Conservation (phyloP, 768 basidiomycete species). For the Zangia roseola region DNA sequence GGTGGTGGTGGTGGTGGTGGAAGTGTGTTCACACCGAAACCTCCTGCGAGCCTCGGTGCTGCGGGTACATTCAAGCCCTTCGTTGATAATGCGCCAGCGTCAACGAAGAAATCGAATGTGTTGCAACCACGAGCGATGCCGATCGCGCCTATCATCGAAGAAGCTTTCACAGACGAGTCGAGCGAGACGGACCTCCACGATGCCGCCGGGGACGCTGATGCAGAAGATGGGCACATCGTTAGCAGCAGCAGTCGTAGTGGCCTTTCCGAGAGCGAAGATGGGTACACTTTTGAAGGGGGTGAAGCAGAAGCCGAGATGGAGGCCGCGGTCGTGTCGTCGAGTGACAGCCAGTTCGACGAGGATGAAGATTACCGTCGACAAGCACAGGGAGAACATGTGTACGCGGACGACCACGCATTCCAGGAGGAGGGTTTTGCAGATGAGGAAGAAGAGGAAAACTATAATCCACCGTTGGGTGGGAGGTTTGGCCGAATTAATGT, state of each 20-base stretch:
- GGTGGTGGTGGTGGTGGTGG: no score
- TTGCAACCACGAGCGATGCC: constrained; percentile 18
- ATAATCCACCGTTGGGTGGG: constrained; percentile 57
- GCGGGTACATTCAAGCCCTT: constrained; percentile 40
- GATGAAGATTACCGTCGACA: constrained; percentile 25
- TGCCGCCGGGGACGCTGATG: constrained; percentile 18
- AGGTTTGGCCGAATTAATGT: constrained; percentile 83
- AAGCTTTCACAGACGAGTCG: constrained; percentile 32
- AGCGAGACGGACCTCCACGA: constrained; percentile 27
- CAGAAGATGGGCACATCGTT: constrained; percentile 24
- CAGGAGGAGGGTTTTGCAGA: constrained; percentile 29
- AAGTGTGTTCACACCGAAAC: constrained; percentile 47
- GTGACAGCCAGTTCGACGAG: constrained; percentile 33
- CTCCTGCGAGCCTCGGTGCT: no score
- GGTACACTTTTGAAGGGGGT: constrained; percentile 29
- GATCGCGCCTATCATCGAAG: constrained; percentile 24
- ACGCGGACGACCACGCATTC: constrained; percentile 26
- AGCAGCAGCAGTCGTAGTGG: constrained; percentile 30
- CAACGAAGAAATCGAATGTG: constrained; percentile 19
- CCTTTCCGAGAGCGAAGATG: constrained; percentile 35
- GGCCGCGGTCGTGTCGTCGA: constrained; percentile 27
- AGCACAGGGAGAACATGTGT: constrained; percentile 8
- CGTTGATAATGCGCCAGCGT: constrained; percentile 23
- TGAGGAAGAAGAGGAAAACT: constrained; percentile 29
- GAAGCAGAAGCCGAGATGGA: constrained; percentile 27